Conservation (phyloP, 805 yeast genomes). For the Starmerella powellii region DNA sequence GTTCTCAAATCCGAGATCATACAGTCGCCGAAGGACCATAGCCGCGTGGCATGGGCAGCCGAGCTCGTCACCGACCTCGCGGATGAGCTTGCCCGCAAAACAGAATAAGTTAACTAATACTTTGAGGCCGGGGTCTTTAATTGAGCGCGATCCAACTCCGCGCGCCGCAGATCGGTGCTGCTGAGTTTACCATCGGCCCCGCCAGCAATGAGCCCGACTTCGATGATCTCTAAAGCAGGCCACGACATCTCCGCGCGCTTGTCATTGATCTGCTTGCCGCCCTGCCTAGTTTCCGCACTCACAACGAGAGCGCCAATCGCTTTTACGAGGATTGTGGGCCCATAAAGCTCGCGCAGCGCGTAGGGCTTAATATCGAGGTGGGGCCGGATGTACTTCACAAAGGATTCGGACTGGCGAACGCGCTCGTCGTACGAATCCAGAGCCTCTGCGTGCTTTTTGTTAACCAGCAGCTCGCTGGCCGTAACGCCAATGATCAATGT, state of each 20-base stretch:
- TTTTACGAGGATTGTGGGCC: conserved; percentile 72
- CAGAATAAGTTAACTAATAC: background rate
- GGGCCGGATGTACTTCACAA: conserved; percentile 41
- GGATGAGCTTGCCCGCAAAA: conserved; percentile 13
- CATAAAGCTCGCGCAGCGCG: conserved; percentile 75
- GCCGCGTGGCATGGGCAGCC: conserved; percentile 54
- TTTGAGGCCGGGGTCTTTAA: background rate
- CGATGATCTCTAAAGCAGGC: conserved; percentile 39
- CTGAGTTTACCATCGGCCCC: conserved; percentile 47
- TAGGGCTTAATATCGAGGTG: conserved; percentile 38
- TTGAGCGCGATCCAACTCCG: conserved; percentile 22
- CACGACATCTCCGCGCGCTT: conserved; percentile 48
- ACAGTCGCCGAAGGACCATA: conserved; percentile 41
- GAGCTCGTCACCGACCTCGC: conserved; percentile 15
- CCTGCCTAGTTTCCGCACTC: conserved; percentile 64
- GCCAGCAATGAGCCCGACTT: conserved; percentile 49
- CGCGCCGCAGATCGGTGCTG: conserved; percentile 62
- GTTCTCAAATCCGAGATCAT: conserved; percentile 35
- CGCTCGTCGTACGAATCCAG: conserved; percentile 51
- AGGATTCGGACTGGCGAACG: conserved; percentile 35
- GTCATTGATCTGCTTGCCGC: conserved; percentile 63
- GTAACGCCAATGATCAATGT: conserved; percentile 73
- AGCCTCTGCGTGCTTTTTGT: conserved; percentile 59
- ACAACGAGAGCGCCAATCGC: conserved; percentile 71
- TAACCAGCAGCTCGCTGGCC: conserved; percentile 55